phyloP scores from a whole-genome alignment of 306 rosid genomes.

The Arachis stenosperma region DNA sequence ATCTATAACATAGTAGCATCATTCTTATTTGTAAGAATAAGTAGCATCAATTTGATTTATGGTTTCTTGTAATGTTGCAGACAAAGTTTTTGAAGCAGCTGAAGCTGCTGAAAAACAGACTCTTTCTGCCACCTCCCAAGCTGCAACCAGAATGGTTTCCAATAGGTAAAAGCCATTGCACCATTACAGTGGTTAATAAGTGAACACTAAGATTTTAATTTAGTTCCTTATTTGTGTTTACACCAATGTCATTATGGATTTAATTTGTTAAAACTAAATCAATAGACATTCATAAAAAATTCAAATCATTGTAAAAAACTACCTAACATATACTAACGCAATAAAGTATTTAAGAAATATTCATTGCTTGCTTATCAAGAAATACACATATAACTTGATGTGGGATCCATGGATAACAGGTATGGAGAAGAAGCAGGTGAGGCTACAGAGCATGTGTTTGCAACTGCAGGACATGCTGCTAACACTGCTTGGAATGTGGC shows the following conservation, averaged over 20 bases:
- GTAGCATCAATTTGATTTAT: conserved; percentile 13
- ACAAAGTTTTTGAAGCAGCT: conserved; percentile 85
- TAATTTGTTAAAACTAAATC: background rate
- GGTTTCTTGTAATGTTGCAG: conserved; percentile 47
- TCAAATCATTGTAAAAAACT: background rate
- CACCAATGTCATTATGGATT: too few species aligned
- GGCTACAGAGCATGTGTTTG: conserved; percentile 75
- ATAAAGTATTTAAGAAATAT: background rate
- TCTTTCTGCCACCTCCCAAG: conserved; percentile 71
- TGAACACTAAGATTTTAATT: background rate
- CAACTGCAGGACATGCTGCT: conserved; percentile 77
- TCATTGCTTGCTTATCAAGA: background rate
- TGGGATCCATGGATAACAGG: conserved; percentile 44
- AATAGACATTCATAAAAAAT: background rate
- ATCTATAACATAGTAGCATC: background rate
- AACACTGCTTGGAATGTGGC: conserved; percentile 83
- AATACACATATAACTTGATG: background rate
- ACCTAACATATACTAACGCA: background rate
- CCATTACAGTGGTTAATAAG: background rate
- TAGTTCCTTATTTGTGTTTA: too few species aligned
- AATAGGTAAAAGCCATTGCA: conserved; percentile 54
- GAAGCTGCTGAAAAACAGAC: conserved; percentile 93
- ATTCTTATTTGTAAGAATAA: background rate
- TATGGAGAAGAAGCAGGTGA: conserved; percentile 91
- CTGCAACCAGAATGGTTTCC: conserved; percentile 76